Base-by-base conservation (phyloP, 257 asterid genomes). In the Linderniella brevidens region DNA sequence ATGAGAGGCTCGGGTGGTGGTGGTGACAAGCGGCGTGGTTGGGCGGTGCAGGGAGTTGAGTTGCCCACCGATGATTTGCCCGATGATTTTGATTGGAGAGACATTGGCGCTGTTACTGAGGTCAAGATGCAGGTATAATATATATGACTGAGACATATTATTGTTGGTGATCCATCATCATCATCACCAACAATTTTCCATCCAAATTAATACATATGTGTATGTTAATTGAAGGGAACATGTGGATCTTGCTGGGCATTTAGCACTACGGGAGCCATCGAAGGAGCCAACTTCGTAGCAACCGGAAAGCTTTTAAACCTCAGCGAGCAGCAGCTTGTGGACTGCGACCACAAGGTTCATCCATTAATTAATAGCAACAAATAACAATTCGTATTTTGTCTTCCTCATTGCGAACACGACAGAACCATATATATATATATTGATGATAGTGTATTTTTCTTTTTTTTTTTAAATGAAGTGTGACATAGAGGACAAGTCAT, bases 61-160 rank as follows among this genome's bases (percentile, higher is more conserved):
- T 66, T 41, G 40, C 32, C 32, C 32, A 25, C 32, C 4, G 32
- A 25, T 6, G 73, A 67, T 25, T 68, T 86, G 85, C 97, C 97
- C 57, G 79, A 77, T 59, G 64, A 60, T 50, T 86, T 86, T 68
- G 97, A 86, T 50, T 86, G 97, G 97, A 71, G 97, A 61, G 87
- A 82, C 47, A 73, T 56, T 64, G 94, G 97, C 38, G 97, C 97
- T 32, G 97, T 86, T 45, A 77, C 93, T 54, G 87, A 82, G 5
- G 92, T 86, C 63, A 86, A 82, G 70, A 82, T 55, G 82, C 97
- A 86, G 96, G 96, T 86, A 13, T 15, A 9, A 4, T 8, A n/a
- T 9, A 11, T 40, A 11, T 40, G n/a, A 40, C 15, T 11, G 44
- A 40, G 44, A 40, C 4, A 40, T 11, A 40, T 40, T 37, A n/a